These are phyloP conservation scores for Sanghuangporus baumii DNA, from an alignment of 1,284 basidiomycete genomes.

Conservation along the genomic window DNA sequence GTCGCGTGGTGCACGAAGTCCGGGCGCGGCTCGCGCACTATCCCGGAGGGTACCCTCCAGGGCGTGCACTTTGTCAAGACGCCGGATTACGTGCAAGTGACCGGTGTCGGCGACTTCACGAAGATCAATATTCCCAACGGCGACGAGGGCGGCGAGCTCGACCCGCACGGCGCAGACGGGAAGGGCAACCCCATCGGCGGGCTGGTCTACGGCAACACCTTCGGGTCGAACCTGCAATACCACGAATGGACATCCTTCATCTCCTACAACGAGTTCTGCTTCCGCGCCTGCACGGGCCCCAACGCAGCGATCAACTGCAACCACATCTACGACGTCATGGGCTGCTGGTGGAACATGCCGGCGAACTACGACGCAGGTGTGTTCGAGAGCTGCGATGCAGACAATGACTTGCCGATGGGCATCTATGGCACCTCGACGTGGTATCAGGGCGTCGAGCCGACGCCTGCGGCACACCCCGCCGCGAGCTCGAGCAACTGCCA, in stretches of 20 bases:
- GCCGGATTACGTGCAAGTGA: constrained; percentile 40
- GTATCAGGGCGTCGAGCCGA: constrained; percentile 47
- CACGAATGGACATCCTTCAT: constrained; percentile 39
- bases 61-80: constrained; percentile 43
- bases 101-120: constrained; percentile 29
- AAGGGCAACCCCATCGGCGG: constrained; percentile 58
- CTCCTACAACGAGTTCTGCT: constrained; percentile 51
- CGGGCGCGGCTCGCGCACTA: constrained; percentile 41
- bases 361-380: constrained; percentile 45
- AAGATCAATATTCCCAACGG: constrained; percentile 27
- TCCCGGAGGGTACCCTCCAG: constrained; percentile 40
- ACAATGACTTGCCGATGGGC: constrained; percentile 51
- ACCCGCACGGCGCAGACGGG: constrained; percentile 28
- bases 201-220: constrained; percentile 52
- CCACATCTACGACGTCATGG: constrained; percentile 38
- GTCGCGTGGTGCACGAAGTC: constrained; percentile 50
- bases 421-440: constrained; percentile 57
- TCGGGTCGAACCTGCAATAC: constrained; percentile 26
- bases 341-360: constrained; percentile 46
- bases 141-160: constrained; percentile 33
- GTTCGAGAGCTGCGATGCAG: constrained; percentile 48
- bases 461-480: constrained; percentile 44
- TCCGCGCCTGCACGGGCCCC: constrained; percentile 54
- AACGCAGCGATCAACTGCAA: constrained; percentile 53
- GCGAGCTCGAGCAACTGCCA: constrained; percentile 35